Base-by-base conservation (phyloP, 305 asterid genomes). In the Striga hermonthica region DNA sequence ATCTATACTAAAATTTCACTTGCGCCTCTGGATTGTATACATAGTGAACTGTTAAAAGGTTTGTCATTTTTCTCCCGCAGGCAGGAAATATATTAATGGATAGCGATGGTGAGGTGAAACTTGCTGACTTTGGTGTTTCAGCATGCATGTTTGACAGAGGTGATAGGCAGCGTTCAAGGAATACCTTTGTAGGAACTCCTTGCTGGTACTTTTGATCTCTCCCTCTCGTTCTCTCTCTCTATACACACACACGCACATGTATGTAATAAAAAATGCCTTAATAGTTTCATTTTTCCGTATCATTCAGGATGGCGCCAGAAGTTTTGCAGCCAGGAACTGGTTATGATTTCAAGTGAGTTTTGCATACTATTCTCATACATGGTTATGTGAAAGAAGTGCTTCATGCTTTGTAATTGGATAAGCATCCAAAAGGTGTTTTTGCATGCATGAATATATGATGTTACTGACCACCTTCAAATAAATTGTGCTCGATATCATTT, bases 271-370 rank as follows among this genome's bases (percentile, higher is more conserved):
- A 22, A 22, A 22, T 64, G 68, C 55, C 71, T 58, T 66, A 15
- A 69, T 12, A 71, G 47, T 69, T 62, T 54, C 45, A 11, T 41
- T 69, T 62, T 62, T 62, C 75, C 35, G 62, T 63, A 52, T 55
- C 62, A 65, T 67, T 14, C 79, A 93, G 99, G 99, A 93, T 93
- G 99, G 99, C 99, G 60, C 99, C 99, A 37, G 99, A 93, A 75
- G 99, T 90, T 47, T 75, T 93, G 84, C 99, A 93, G 78, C 99
- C 99, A 13, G 97, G 95, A 85, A 77, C 95, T 62, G 99, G 99
- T 80, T 93, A 93, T 78, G 95, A 93, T 80, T 90, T 90, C 87
- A 93, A 93, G 99, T 93, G 81, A 76, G 97, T 82, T 71, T 35
- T 74, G 13, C 47, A 31, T 66, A 50, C 57, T 60, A 44, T 53